A percentile compares a stretch with the other conserved stretches of the same genome.
phyloP scores from a whole-genome alignment of 345 rosid genomes.

The Hibiscus trionum region DNA sequence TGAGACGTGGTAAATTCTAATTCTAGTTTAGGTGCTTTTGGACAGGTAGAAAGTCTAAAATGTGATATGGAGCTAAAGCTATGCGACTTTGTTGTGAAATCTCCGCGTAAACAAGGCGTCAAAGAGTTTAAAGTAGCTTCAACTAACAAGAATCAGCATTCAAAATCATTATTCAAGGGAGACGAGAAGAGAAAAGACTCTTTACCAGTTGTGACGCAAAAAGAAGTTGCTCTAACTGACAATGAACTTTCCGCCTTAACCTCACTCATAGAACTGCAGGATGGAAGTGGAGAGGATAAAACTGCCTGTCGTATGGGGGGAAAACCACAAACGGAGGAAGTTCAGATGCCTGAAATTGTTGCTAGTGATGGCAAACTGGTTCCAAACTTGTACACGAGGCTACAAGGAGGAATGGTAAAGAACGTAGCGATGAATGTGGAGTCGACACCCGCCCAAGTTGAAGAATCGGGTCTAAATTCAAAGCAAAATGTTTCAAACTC shows the following conservation, averaged over 20 bases:
- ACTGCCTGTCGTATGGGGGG: constrained; percentile 15
- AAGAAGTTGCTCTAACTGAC: constrained; percentile 20
- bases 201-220: constrained; percentile 3
- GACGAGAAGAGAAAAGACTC: constrained; percentile 22
- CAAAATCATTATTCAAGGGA: constrained; percentile 18
- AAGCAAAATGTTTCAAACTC: constrained; percentile 14
- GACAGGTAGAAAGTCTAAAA: constrained; percentile 10
- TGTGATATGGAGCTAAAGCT: constrained; percentile 21
- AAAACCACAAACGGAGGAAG: constrained; percentile 7
- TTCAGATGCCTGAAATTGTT: constrained; percentile 22
- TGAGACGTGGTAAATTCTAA: constrained; percentile 11
- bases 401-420: constrained; percentile 23
- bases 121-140: constrained; percentile 19
- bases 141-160: constrained; percentile 6
- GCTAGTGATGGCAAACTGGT: constrained; percentile 20
- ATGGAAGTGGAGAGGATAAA: constrained; percentile 21
- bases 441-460: constrained; percentile 9
- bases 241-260: constrained; percentile 34
- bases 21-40: constrained; percentile 8
- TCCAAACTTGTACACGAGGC: constrained; percentile 17
- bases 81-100: constrained; percentile 20
- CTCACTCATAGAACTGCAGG: constrained; percentile 30
- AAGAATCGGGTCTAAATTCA: constrained; percentile 17
- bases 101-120: constrained; percentile 1
- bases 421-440: constrained; percentile 20